A percentile compares a stretch with the other conserved stretches of the same genome.
Conservation (phyloP, 2,329 filamentous ascomycete genomes). For the Diaporthe longicolla region DNA sequence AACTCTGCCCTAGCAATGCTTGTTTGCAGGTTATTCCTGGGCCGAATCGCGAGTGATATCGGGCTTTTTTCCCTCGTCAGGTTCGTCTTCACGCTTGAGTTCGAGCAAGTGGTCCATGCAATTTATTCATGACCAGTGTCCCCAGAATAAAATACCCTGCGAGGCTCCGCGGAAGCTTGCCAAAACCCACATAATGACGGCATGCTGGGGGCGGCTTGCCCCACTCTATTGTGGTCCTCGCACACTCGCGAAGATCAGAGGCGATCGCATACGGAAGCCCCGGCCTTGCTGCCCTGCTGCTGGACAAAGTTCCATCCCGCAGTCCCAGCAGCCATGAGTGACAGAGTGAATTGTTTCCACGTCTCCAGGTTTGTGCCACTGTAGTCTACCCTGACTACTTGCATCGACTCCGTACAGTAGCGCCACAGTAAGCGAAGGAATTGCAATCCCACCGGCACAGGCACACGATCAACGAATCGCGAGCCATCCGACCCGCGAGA, state of each 20-base stretch:
- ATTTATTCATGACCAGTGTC: slow-evolving; percentile 17
- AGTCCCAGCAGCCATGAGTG: slow-evolving; percentile 7
- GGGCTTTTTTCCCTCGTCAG: not conserved
- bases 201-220: slow-evolving; percentile 7
- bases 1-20: not conserved
- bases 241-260: slow-evolving; percentile 29
- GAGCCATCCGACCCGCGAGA: not conserved
- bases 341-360: not conserved
- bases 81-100: not conserved
- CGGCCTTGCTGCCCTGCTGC: slow-evolving; percentile 8
- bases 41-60: slow-evolving; percentile 1
- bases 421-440: slow-evolving; percentile 29
- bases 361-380: not conserved
- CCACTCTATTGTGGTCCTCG: slow-evolving; percentile 24
- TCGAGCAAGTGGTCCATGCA: slow-evolving; percentile 1
- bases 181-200: slow-evolving; percentile 29
- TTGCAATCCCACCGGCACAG: slow-evolving; percentile 12
- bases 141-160: slow-evolving; percentile 20
- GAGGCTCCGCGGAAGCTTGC: slow-evolving; percentile 24
- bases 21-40: not conserved
- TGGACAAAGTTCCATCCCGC: not conserved
- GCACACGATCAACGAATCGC: not conserved
- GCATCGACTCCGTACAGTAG: slow-evolving; percentile 7
- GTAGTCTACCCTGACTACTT: not conserved
- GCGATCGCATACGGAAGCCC: slow-evolving; percentile 16